Conservation (phyloP, 192 early-diverging fungal genomes). For the Backusella sp. region DNA sequence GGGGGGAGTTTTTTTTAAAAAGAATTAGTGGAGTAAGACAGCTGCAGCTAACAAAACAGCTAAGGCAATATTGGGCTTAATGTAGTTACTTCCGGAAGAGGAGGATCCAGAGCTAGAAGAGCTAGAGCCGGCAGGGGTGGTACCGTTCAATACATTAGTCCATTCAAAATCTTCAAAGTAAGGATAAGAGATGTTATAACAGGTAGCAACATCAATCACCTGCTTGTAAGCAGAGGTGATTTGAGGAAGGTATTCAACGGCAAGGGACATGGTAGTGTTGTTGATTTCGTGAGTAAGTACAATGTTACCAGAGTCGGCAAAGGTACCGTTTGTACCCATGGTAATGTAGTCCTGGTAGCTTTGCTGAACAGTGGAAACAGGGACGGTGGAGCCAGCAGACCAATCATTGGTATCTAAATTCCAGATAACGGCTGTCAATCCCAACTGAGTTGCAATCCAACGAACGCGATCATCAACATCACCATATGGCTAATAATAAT, state of each 20-base stretch:
- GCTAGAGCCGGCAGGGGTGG: neutral
- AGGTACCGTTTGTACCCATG: constrained; percentile 32
- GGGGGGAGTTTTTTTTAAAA: neutral
- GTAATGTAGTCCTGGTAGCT: constrained; percentile 19
- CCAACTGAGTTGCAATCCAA: constrained; percentile 44
- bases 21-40: neutral
- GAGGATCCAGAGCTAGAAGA: neutral
- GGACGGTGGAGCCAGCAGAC: constrained; percentile 14
- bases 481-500: constrained; percentile 37
- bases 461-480: constrained; percentile 60
- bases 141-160: neutral
- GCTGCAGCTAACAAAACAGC: neutral
- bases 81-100: neutral
- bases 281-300: constrained; percentile 41
- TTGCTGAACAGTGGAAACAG: constrained; percentile 16
- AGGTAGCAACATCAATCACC: constrained; percentile 32
- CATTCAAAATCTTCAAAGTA: constrained; percentile 31
- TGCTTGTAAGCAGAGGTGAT: constrained; percentile 32
- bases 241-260: constrained; percentile 36
- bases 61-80: neutral
- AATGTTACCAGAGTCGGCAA: constrained; percentile 30
- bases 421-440: constrained; percentile 35
- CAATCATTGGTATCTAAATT: constrained; percentile 33
- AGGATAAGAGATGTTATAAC: constrained; percentile 36
- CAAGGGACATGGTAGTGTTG: constrained; percentile 36